Percentiles rank a stretch among this genome's conserved stretches.
phyloP scores from a whole-genome alignment of 257 asterid species.

The Salvia rosmarinus region DNA sequence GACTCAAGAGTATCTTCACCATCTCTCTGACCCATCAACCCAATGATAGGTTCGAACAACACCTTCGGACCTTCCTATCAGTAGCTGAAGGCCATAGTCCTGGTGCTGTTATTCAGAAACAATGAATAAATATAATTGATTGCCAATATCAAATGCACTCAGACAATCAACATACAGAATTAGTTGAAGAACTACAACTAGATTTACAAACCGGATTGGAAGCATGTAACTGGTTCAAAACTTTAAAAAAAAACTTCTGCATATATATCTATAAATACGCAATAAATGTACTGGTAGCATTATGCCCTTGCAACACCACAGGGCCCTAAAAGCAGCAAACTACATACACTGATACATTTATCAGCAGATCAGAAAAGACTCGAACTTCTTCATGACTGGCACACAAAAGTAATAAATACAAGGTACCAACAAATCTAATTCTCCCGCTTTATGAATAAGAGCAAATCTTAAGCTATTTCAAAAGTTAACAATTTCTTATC shows the following conservation, averaged over 20 bases:
- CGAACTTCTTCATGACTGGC: background rate
- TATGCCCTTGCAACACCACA: constrained; percentile 22
- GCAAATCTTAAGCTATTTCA: constrained; percentile 18
- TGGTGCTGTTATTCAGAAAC: constrained; percentile 51
- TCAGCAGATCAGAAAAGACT: constrained; percentile 4
- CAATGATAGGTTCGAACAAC: constrained; percentile 70
- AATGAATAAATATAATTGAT: constrained; percentile 22
- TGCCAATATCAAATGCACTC: constrained; percentile 8
- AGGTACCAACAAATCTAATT: background rate
- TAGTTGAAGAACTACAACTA: constrained; percentile 15
- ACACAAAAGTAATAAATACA: background rate
- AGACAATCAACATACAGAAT: background rate
- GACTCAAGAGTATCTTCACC: constrained; percentile 54
- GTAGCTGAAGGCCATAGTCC: constrained; percentile 75
- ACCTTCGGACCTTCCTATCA: constrained; percentile 65
- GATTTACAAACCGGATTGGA: background rate
- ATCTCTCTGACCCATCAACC: constrained; percentile 73
- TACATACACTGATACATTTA: constrained; percentile 8
- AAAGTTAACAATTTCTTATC: background rate
- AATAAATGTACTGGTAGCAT: constrained; percentile 3
- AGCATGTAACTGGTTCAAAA: background rate
- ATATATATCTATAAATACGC: background rate
- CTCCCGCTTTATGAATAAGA: background rate
- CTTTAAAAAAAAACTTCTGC: background rate
- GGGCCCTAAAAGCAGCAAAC: constrained; percentile 23